Base-by-base conservation (phyloP, 2,329 filamentous ascomycete species). In the Pleurostoma richardsiae region DNA sequence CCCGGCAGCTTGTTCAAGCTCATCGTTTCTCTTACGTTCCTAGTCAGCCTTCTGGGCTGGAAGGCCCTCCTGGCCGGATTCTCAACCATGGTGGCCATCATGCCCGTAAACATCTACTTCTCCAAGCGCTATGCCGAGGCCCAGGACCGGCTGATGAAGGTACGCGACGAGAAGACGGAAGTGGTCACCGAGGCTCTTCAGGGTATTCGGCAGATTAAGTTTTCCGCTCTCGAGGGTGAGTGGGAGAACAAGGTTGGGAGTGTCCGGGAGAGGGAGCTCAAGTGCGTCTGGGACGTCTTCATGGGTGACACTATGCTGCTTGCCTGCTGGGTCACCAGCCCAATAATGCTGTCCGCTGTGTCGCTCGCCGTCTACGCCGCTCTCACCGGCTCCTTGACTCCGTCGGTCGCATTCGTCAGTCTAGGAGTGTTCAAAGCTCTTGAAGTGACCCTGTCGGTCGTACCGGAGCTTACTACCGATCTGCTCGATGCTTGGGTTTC, bases 201-300 rank as follows among this genome's bases (percentile, higher is more conserved):
- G 55, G 88, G 88, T 6, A 91, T 92, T 52, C 80, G 87, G 1
- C 88, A 94, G 63, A 89, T 94, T 67, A 94, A 94, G 58, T 90
- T 92, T 55, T 86, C 86, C 0, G 88, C 88, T 1, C 66, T 90
- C 2, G 88, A 92, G 62, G 67, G 71, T 26, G 80, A 87, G 54
- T 92, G 88, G 88, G 81, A 90, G 60, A 71, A 74, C 11, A 86
- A 83, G 50, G 87, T 94, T 59, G 65, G 74, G 51, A 63, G 76
- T 51, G 79, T 83, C 6, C 74, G 88, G 57, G 77, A 83, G 40
- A 77, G 75, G 41, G 88, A 92, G 60, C 73, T 92, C 7, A 64
- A 67, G 4, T 80, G 79, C 27, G 75, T 88, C 33, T 88, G 85
- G 80, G 73, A 70, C 38, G 77, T 82, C 2, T 90, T 88, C 56